Evolutionary conservation across 768 basidiomycete genomes (phyloP).

Genomic region (Russula foetens): DNA sequence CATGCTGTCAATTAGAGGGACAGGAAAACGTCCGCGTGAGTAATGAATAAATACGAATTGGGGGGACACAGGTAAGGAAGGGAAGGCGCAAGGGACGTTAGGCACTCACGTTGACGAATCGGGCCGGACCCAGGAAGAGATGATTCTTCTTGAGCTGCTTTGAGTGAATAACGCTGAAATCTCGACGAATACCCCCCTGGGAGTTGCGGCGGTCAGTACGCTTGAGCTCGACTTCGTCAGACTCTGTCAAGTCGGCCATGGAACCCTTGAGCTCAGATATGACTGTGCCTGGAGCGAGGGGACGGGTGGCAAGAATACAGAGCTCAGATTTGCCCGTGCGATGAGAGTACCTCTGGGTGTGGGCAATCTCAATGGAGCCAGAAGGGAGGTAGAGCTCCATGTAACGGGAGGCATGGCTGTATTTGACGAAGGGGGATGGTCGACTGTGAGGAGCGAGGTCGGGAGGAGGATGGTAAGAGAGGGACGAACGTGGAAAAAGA

Average conservation of each 20-base stretch:
- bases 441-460: constrained; percentile 20
- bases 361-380: constrained; percentile 81
- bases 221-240: constrained; percentile 81
- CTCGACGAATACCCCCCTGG: constrained; percentile 60
- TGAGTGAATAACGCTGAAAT: constrained; percentile 88
- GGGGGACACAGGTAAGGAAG: constrained; percentile 9
- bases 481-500: constrained; percentile 82
- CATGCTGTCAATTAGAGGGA: constrained; percentile 49
- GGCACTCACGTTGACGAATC: constrained; percentile 79
- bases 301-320: constrained; percentile 77
- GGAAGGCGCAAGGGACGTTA: not conserved
- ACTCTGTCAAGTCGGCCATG: constrained; percentile 80
- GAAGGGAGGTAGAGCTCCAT: constrained; percentile 80
- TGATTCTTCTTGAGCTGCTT: constrained; percentile 90
- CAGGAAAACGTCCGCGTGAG: constrained; percentile 15
- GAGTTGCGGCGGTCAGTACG: constrained; percentile 61
- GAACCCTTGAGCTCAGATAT: constrained; percentile 86
- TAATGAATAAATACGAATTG: constrained; percentile 11
- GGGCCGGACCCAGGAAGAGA: constrained; percentile 83
- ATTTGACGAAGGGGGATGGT: constrained; percentile 21
- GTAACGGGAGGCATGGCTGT: constrained; percentile 81
- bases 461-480: constrained; percentile 21
- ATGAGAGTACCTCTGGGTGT: constrained; percentile 82
- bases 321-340: constrained; percentile 84
- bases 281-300: constrained; percentile 57